These are phyloP conservation scores for Ophiostoma sp. DNA, from an alignment of 2,329 filamentous ascomycete species.

Conservation along the genomic window DNA sequence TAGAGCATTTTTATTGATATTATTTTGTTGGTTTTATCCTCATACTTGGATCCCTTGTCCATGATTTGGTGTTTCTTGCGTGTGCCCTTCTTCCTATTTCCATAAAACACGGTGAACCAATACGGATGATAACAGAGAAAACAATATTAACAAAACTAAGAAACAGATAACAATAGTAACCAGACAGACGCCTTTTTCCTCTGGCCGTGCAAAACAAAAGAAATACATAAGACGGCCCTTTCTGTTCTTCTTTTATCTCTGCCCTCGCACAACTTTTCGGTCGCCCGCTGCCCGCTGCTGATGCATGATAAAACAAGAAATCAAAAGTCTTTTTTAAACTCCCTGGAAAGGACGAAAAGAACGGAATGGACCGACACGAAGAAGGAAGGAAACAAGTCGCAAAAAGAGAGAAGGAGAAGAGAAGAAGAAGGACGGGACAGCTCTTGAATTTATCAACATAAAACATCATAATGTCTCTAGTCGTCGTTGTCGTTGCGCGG, in stretches of 20 bases:
- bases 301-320: background rate
- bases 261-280: background rate
- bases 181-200: conserved; percentile 17
- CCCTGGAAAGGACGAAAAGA: background rate
- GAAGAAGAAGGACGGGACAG: conserved; percentile 6
- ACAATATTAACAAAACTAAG: conserved; percentile 4
- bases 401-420: background rate
- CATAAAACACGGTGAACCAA: background rate
- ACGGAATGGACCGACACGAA: background rate
- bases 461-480: conserved; percentile 28
- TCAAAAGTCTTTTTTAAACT: background rate
- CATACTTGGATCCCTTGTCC: background rate
- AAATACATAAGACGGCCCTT: conserved; percentile 9
- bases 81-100: background rate
- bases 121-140: background rate
- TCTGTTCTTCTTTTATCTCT: background rate
- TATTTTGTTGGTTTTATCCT: background rate
- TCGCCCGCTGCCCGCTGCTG: background rate
- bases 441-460: background rate
- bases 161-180: conserved; percentile 10
- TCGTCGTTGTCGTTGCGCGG: conserved; percentile 52
- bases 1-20: background rate
- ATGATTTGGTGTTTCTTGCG: background rate
- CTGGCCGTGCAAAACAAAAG: conserved; percentile 12
- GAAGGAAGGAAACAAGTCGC: no score